These are phyloP conservation scores for Debaryomyces coudertii DNA, from an alignment of 1,139 yeast genomes.

Conservation along the genomic window DNA sequence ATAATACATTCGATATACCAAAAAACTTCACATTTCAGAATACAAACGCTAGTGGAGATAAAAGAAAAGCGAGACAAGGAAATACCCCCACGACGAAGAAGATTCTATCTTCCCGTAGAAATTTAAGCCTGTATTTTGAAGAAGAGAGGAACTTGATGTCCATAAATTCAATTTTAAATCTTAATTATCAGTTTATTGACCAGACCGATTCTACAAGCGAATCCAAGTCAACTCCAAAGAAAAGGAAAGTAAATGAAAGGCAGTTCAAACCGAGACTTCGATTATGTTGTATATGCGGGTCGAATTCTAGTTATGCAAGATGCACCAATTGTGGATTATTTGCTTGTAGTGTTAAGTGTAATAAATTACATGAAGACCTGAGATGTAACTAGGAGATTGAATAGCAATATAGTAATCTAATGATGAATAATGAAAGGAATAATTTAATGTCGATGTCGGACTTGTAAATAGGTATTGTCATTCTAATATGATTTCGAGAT, in stretches of 20 bases:
- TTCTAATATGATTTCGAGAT: too few species aligned
- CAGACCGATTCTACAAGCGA: slow-evolving; percentile 27
- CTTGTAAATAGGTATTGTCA: too few species aligned
- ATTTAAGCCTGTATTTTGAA: slow-evolving; percentile 50
- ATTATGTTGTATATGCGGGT: slow-evolving; percentile 50
- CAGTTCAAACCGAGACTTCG: slow-evolving; percentile 38
- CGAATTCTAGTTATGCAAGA: slow-evolving; percentile 41
- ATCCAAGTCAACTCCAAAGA: slow-evolving; percentile 18
- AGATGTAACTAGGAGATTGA: slow-evolving; percentile 35
- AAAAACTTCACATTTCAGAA: slow-evolving; percentile 44
- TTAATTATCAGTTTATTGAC: slow-evolving; percentile 48
- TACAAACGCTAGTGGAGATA: slow-evolving; percentile 28
- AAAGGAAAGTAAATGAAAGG: slow-evolving; percentile 19
- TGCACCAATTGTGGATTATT: slow-evolving; percentile 47
- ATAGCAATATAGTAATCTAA: neutral
- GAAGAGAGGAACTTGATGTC: slow-evolving; percentile 50
- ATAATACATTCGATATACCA: slow-evolving; percentile 42
- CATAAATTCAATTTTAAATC: slow-evolving; percentile 43
- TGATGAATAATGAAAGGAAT: slow-evolving; percentile 1
- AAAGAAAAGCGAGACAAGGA: slow-evolving; percentile 39
- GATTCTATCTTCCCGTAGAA: slow-evolving; percentile 48
- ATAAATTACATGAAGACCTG: slow-evolving; percentile 46
- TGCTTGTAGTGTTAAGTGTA: slow-evolving; percentile 47
- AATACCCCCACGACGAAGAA: slow-evolving; percentile 51
- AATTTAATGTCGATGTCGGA: neutral